phyloP scores from a whole-genome alignment of 2,329 filamentous ascomycete species.

The Aspergillus uvarum region DNA sequence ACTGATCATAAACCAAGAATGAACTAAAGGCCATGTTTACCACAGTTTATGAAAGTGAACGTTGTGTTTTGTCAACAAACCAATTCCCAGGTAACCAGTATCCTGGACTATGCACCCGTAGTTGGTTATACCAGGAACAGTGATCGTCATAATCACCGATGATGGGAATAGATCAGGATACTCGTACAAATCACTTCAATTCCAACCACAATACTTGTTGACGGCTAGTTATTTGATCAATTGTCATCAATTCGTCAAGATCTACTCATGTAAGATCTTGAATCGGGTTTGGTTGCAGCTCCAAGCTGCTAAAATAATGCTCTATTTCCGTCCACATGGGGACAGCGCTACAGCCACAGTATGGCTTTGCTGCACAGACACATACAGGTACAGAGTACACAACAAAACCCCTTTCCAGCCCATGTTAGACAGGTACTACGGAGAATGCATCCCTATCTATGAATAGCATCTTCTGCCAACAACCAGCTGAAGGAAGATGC shows the following conservation, averaged over 20 bases:
- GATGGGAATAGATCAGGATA: not conserved
- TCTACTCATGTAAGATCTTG: not conserved
- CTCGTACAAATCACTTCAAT: too few species aligned
- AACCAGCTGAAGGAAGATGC: not conserved
- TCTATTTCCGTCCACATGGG: conserved; percentile 8
- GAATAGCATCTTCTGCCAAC: not conserved
- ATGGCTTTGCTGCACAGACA: conserved; percentile 3
- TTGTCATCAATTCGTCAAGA: not conserved
- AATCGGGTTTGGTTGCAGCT: conserved; percentile 4
- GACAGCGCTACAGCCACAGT: conserved; percentile 7
- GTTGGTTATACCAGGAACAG: not conserved
- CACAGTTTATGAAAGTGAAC: not conserved
- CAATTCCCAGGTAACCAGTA: not conserved
- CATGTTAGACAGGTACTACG: not conserved
- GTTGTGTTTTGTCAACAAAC: not conserved
- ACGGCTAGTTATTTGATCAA: too few species aligned
- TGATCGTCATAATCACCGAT: not conserved
- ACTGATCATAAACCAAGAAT: not conserved
- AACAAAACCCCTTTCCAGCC: not conserved
- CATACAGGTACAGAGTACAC: not conserved
- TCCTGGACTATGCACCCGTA: not conserved
- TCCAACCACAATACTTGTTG: too few species aligned
- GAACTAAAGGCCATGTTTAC: not conserved
- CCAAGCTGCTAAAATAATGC: not conserved
- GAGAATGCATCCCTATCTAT: not conserved